Evolutionary conservation across 441 rosid species (phyloP), one percentile per base, ranked within the genome.

Genomic region (Adansonia madagascariensis): DNA sequence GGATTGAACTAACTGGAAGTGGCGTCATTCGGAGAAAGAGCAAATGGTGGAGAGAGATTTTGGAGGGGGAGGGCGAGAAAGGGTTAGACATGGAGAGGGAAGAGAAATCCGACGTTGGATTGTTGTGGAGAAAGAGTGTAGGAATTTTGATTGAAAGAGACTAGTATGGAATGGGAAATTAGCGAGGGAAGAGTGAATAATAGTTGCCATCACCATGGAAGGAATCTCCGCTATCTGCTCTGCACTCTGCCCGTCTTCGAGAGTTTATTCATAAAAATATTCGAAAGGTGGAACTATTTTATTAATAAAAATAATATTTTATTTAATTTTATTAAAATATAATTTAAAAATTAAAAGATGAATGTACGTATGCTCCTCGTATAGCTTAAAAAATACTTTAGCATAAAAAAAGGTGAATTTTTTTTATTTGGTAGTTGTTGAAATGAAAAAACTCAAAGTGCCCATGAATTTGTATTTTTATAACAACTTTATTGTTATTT

Each of bases 1-100:
- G 44, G 50, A 67, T 41, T 15, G 74, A 80, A 86, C 86, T 83
- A 78, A 86, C 94, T 59, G 80, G 83, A 77, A 59, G 81, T 59
- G 12, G 83, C 49, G 56, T 86, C 90, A 68, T 27, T 84, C 87
- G 12, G 89, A 73, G 77, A 83, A 79, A 65, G 86, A 85, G 80
- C 72, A 83, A 57, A 71, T 77, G 20, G 84, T 64, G 75, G 83
- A 56, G 76, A 78, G 61, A 70, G 83, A 78, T 27, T 72, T 82
- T 8, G 68, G 79, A 53, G 59, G 61, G 60, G 43, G 18, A 56
- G 49, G 22, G 55, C 53, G 71, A 75, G 85, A 62, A 57, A 80
- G 39, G 65, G 41, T 18, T 49, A 59, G 73, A 74, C 18, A 78
- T 39, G 6, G 66, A 63, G 55, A 52, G 17, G 4, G 52, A 74